These are phyloP conservation scores for Saccharomycopsis sp. DNA, from an alignment of 805 yeast genomes.

Conservation along the genomic window DNA sequence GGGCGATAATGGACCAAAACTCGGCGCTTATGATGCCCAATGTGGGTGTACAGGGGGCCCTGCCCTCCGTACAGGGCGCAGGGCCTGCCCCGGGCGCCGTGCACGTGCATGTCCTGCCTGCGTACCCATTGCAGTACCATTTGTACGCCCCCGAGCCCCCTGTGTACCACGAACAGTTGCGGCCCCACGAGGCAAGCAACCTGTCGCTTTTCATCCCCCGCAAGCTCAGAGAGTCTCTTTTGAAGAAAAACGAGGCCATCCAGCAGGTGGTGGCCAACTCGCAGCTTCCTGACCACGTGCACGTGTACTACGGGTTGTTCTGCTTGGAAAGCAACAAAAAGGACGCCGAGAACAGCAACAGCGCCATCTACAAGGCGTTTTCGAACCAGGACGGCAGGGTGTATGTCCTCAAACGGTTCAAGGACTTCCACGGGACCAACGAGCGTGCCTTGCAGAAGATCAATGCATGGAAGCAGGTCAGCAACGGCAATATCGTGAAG, in stretches of 20 bases:
- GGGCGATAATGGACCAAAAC: too few relatives aligned
- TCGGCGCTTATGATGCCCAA: too few relatives aligned
- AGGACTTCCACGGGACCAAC: conserved; percentile 46
- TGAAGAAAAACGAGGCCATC: conserved; percentile 72
- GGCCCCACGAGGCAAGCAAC: conserved; percentile 65
- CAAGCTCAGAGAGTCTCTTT: conserved; percentile 63
- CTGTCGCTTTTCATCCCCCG: conserved; percentile 66
- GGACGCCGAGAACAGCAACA: conserved; percentile 20
- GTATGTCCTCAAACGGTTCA: conserved; percentile 71
- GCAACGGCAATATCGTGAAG: conserved; percentile 47
- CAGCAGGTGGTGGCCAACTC: conserved; percentile 57
- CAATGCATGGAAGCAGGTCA: conserved; percentile 58
- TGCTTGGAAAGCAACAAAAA: conserved; percentile 57
- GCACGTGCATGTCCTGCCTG: not conserved
- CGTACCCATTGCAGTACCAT: conserved; percentile 65
- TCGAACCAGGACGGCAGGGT: conserved; percentile 73
- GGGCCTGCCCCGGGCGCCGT: not conserved
- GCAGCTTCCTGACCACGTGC: conserved; percentile 68
- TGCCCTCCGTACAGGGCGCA: too few relatives aligned
- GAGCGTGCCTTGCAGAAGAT: conserved; percentile 56
- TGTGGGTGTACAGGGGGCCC: too few relatives aligned
- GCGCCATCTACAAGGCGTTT: conserved; percentile 69
- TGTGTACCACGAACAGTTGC: conserved; percentile 52
- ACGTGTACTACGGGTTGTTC: conserved; percentile 74
- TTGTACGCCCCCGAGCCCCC: conserved; percentile 83